A percentile compares a stretch with the other conserved stretches of the same genome.
These are phyloP conservation scores for Pterocarpus macrocarpus DNA, from an alignment of 306 rosid species.

Conservation along the genomic window DNA sequence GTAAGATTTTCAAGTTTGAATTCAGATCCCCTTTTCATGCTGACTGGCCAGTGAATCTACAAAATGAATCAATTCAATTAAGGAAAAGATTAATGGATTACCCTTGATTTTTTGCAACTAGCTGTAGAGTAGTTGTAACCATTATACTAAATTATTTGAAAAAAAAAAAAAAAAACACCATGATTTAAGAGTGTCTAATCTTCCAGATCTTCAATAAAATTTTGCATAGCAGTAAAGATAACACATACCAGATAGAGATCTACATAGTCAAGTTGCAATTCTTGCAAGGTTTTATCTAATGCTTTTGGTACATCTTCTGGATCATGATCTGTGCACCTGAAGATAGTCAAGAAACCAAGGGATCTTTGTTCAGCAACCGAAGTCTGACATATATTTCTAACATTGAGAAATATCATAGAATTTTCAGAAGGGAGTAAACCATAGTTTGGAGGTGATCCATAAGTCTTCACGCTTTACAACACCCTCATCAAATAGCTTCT, in stretches of 20 bases:
- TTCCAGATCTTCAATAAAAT: background rate
- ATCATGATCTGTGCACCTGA: conserved; percentile 40
- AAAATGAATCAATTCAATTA: background rate
- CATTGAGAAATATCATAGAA: background rate
- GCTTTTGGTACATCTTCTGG: conserved; percentile 26
- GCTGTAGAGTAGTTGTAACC: background rate
- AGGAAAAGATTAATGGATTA: background rate
- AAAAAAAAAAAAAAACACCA: background rate
- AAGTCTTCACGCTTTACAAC: conserved; percentile 74
- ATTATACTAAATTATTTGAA: too few relatives aligned
- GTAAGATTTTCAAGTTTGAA: conserved; percentile 9
- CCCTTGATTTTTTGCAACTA: background rate
- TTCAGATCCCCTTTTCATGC: background rate
- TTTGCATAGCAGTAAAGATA: background rate
- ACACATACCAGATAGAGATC: conserved; percentile 20
- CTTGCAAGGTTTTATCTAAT: background rate
- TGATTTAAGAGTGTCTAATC: background rate
- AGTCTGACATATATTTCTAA: background rate
- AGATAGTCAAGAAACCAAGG: background rate
- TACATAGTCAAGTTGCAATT: conserved; percentile 7
- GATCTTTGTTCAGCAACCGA: conserved; percentile 4
- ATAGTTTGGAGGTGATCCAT: conserved; percentile 88
- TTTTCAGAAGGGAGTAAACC: conserved; percentile 49
- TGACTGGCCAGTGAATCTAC: conserved; percentile 29
- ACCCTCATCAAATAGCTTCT: conserved; percentile 69